Evolutionary conservation across 345 rosid genomes (phyloP).

Genomic region (Gossypium anomalum): DNA sequence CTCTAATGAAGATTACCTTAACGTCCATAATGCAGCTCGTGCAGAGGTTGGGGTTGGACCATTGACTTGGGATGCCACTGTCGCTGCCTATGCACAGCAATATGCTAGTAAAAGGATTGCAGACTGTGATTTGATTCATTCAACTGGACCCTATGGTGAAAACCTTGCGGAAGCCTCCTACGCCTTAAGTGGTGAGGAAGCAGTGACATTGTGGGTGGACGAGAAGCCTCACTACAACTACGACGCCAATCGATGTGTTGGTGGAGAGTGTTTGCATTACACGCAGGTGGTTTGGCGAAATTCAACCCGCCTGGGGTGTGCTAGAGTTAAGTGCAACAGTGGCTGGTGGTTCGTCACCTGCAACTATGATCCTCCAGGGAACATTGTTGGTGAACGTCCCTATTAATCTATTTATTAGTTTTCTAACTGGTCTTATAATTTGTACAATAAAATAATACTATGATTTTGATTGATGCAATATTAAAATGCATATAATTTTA

Average conservation of each 20-base stretch:
- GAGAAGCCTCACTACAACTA: slow-evolving; percentile 10
- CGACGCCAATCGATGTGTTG: not conserved
- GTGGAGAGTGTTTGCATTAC: not conserved
- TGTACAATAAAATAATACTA: not conserved
- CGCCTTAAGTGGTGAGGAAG: not conserved
- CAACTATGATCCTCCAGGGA: slow-evolving; percentile 19
- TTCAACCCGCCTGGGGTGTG: not conserved
- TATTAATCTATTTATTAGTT: not conserved
- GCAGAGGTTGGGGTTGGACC: slow-evolving; percentile 6
- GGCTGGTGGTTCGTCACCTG: slow-evolving; percentile 9
- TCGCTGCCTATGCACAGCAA: slow-evolving; percentile 7
- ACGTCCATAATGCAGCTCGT: slow-evolving; percentile 1
- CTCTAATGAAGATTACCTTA: slow-evolving; percentile 8
- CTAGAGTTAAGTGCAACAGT: not conserved
- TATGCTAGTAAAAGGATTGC: slow-evolving; percentile 10
- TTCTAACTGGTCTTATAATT: not conserved
- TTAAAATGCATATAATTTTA: too few relatives aligned
- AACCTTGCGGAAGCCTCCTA: slow-evolving; percentile 7
- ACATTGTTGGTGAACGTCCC: slow-evolving; percentile 5
- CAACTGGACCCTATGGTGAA: slow-evolving; percentile 11
- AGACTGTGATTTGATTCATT: slow-evolving; percentile 1
- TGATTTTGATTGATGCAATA: too few relatives aligned
- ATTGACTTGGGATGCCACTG: not conserved
- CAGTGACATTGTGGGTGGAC: not conserved
- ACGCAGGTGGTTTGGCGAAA: slow-evolving; percentile 16